Evolutionary conservation across 805 yeast species (phyloP).

Genomic region (Candida nitratophila): DNA sequence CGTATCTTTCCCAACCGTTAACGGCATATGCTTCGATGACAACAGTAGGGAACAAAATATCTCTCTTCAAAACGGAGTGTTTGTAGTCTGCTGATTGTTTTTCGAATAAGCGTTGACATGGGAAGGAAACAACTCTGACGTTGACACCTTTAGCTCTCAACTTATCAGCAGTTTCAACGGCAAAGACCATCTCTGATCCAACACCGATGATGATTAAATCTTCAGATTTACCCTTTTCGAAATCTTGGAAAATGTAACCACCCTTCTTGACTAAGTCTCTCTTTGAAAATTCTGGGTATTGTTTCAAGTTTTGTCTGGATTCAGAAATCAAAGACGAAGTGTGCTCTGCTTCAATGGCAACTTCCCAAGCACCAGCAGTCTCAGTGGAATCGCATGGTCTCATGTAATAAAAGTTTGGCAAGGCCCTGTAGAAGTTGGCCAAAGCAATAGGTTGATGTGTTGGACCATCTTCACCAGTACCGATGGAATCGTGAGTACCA

Average conservation of each 20-base stretch:
- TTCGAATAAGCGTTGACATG: constrained; percentile 26
- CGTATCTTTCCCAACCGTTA: constrained; percentile 30
- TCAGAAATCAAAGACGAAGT: constrained; percentile 19
- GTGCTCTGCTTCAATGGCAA: constrained; percentile 17
- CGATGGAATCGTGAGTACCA: constrained; percentile 53
- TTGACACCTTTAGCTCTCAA: constrained; percentile 19
- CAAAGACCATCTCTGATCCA: constrained; percentile 24
- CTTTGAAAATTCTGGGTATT: constrained; percentile 17
- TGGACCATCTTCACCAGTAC: constrained; percentile 54
- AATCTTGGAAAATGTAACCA: constrained; percentile 21
- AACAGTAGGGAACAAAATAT: constrained; percentile 16
- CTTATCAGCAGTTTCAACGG: constrained; percentile 20
- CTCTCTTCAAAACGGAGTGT: constrained; percentile 18
- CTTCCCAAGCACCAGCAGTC: constrained; percentile 39
- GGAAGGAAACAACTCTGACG: constrained; percentile 24
- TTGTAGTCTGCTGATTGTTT: constrained; percentile 21
- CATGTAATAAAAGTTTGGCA: constrained; percentile 42
- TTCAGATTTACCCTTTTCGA: constrained; percentile 14
- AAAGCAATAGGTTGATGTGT: constrained; percentile 52
- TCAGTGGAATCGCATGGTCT: constrained; percentile 50
- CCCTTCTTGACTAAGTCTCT: constrained; percentile 19
- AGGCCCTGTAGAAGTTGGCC: constrained; percentile 42
- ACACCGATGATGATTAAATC: constrained; percentile 20
- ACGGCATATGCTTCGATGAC: constrained; percentile 29
- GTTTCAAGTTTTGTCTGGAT: constrained; percentile 24